These are phyloP conservation scores for Roridomyces roridus DNA, from an alignment of 768 basidiomycete species.

Conservation along the genomic window DNA sequence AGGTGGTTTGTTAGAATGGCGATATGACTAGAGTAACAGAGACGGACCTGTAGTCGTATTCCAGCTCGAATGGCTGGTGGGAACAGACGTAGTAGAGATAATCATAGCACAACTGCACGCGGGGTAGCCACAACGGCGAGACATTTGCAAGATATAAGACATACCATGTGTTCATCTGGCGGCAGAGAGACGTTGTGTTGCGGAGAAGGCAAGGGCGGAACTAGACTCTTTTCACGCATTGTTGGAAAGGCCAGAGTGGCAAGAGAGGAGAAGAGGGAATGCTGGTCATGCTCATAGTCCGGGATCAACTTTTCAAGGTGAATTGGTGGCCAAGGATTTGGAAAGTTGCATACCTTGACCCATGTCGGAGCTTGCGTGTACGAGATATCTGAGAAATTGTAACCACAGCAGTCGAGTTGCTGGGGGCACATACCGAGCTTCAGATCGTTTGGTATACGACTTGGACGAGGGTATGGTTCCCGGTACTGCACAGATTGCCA, in stretches of 20 bases:
- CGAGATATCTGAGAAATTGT: conserved; percentile 51
- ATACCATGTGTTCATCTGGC: conserved; percentile 57
- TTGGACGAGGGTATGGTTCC: conserved; percentile 45
- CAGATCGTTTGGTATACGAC: conserved; percentile 41
- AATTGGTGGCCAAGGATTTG: neutral
- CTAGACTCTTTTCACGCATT: conserved; percentile 42
- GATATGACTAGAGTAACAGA: no score
- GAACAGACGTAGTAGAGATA: neutral
- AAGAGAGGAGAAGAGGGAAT: conserved; percentile 52
- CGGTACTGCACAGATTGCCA: conserved; percentile 54
- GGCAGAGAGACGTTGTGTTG: conserved; percentile 48
- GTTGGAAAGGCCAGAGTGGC: conserved; percentile 55
- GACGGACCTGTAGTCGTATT: conserved; percentile 49
- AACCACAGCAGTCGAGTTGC: conserved; percentile 16
- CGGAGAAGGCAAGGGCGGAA: conserved; percentile 48
- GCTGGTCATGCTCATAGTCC: conserved; percentile 48
- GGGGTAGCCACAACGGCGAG: conserved; percentile 56
- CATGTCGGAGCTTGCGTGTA: conserved; percentile 55
- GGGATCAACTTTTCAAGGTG: conserved; percentile 43
- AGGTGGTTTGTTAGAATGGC: neutral
- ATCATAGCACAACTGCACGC: conserved; percentile 46
- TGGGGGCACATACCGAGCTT: conserved; percentile 44
- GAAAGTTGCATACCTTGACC: conserved; percentile 38
- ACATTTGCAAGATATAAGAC: no score
- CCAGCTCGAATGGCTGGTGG: conserved; percentile 57